Conservation (phyloP, 306 rosid species). For the Dalbergia cochinchinensis region DNA sequence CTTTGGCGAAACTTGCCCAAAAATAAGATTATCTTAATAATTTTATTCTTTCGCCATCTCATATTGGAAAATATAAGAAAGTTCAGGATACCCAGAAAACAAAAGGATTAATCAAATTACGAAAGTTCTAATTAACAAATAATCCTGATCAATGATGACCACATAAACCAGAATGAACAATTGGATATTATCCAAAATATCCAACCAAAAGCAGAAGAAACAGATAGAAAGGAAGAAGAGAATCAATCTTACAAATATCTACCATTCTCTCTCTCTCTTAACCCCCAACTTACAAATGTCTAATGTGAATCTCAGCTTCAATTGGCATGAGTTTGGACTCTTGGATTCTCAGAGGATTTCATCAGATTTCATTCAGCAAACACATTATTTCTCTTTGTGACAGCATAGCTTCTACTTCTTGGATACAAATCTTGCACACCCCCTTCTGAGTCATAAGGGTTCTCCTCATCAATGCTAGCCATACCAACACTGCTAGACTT, state of each 20-base stretch:
- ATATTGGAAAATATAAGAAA: no score
- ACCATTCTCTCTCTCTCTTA: background rate
- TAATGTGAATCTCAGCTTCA: background rate
- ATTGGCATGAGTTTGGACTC: no score
- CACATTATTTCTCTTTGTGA: constrained; percentile 44
- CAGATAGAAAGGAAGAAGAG: background rate
- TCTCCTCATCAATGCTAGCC: constrained; percentile 76
- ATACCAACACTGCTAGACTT: constrained; percentile 73
- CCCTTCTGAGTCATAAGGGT: constrained; percentile 49
- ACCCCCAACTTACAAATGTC: background rate
- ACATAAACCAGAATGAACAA: background rate
- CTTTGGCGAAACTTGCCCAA: no score
- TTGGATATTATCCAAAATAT: background rate
- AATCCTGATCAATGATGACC: background rate
- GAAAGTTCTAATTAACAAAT: background rate
- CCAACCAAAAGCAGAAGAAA: background rate
- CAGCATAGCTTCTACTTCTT: constrained; percentile 74
- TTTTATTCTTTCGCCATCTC: no score
- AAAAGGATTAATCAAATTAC: no score
- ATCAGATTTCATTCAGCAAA: background rate
- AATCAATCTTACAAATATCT: background rate
- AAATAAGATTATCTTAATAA: no score
- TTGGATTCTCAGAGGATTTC: background rate
- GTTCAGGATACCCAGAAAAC: no score
- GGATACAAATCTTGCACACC: constrained; percentile 49